These are phyloP conservation scores for Aspergillus costaricaensis DNA, from an alignment of 2,329 filamentous ascomycete species.

Conservation along the genomic window DNA sequence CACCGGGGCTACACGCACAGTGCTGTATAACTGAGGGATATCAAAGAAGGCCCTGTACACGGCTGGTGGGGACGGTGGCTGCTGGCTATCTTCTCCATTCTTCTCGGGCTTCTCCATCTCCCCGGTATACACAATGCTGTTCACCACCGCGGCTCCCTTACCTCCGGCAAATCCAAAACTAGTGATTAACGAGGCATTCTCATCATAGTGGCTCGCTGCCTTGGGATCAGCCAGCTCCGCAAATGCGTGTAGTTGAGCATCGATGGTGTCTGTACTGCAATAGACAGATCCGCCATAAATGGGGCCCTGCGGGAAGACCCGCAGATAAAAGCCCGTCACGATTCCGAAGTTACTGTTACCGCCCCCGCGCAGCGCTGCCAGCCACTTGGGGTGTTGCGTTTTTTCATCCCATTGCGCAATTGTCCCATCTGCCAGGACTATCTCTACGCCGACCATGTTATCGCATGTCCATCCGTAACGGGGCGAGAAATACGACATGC, in stretches of 20 bases:
- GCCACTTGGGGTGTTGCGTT: constrained; percentile 26
- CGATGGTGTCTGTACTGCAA: constrained; percentile 26
- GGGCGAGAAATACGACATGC: constrained; percentile 21
- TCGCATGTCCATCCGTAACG: constrained; percentile 26
- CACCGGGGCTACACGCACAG: not conserved
- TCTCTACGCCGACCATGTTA: constrained; percentile 40
- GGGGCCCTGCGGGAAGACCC: constrained; percentile 14
- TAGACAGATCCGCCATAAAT: constrained; percentile 43
- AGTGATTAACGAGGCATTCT: not conserved
- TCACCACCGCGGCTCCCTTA: not conserved
- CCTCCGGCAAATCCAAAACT: not conserved
- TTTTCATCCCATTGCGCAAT: constrained; percentile 43
- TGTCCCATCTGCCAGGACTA: constrained; percentile 50
- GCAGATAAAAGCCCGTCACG: constrained; percentile 29
- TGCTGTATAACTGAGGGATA: not conserved
- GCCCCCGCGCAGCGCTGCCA: constrained; percentile 34
- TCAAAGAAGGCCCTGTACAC: not conserved
- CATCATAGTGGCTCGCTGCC: not conserved
- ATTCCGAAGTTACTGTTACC: constrained; percentile 33
- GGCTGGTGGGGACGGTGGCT: no score
- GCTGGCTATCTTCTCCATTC: no score
- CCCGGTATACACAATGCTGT: not conserved
- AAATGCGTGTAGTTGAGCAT: not conserved
- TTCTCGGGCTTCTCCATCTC: not conserved
- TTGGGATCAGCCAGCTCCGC: not conserved